Evolutionary conservation across 768 basidiomycete species (phyloP), one percentile per base, ranked within the genome.

Genomic region (Leucosporidium scottii): DNA sequence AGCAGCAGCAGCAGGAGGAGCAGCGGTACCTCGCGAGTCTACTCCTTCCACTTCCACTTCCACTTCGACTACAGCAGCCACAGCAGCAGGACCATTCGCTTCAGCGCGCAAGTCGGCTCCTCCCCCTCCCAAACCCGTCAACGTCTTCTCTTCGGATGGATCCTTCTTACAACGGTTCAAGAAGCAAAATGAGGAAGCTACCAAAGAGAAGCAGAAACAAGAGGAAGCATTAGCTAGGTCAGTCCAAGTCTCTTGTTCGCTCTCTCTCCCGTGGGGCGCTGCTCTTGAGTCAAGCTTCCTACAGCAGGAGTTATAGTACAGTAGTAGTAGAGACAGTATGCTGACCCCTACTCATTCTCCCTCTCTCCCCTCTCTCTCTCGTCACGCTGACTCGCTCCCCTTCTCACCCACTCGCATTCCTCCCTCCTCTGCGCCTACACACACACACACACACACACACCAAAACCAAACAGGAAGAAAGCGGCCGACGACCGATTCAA

Each of bases 401-500:
- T 10, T 6, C 57, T 28, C 39, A 8, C 23, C 47, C 7, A n/a
- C n/a, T 21, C n/a, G n/a, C 34, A 2, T 23, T n/a, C 34, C 34
- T 34, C 10, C 34, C 34, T 34, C 34, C 34, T 34, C n/a, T n/a
- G n/a, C n/a, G n/a, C n/a, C n/a, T n/a, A n/a, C n/a, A n/a, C n/a
- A n/a, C n/a, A n/a, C n/a, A n/a, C n/a, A n/a, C n/a, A n/a, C n/a
- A n/a, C n/a, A n/a, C n/a, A 34, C 34, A 34, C 34, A 34, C 34
- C 34, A 34, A 34, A 13, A 12, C 34, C 4, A 34, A 13, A 12
- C 60, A 70, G 69, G 59, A 70, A 70, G 27, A 70, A 70, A 25
- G 69, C 65, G 0, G 48, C 66, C n/a, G 69, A 70, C 15, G 62
- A 64, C 7, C 59, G 69, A 8, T 64, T 70, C 49, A 70, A 70